phyloP scores from a whole-genome alignment of 768 basidiomycete genomes.

The Plicaturopsis crispa region DNA sequence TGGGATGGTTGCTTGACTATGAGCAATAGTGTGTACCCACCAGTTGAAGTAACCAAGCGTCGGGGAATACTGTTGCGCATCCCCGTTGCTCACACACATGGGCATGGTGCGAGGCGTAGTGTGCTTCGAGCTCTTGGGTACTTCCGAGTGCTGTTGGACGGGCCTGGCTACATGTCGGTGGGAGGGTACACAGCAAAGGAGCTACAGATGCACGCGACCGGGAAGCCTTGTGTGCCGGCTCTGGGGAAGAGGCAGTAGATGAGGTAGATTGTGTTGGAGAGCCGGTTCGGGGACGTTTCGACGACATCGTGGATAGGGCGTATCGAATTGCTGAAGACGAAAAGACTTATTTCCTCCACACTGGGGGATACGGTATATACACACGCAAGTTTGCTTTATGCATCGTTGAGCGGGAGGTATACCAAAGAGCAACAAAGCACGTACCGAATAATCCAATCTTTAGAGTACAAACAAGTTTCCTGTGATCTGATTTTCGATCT shows the following conservation, averaged over 20 bases:
- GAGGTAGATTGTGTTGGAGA: constrained; percentile 15
- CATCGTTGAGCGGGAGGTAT: no score
- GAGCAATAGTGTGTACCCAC: constrained; percentile 37
- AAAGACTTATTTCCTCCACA: no score
- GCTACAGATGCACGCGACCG: constrained; percentile 16
- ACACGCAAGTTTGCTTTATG: no score
- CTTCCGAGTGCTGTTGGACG: constrained; percentile 56
- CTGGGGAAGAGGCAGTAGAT: no score
- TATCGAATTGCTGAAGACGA: no score
- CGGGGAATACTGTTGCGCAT: constrained; percentile 83
- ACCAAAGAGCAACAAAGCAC: no score
- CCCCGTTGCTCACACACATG: constrained; percentile 67
- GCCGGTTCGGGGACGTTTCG: constrained; percentile 24
- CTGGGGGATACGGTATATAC: no score
- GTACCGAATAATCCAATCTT: no score
- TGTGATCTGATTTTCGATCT: no score
- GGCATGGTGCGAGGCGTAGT: constrained; percentile 80
- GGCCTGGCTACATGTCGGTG: constrained; percentile 71
- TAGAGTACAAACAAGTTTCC: no score
- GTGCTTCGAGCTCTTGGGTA: constrained; percentile 67
- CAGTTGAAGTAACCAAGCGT: constrained; percentile 67
- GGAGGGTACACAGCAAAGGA: constrained; percentile 61
- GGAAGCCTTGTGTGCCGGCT: constrained; percentile 2
- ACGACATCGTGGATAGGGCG: no score
- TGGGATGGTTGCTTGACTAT: neutral